phyloP scores from a whole-genome alignment of 2,329 filamentous ascomycete genomes.

The Nemania serpens region DNA sequence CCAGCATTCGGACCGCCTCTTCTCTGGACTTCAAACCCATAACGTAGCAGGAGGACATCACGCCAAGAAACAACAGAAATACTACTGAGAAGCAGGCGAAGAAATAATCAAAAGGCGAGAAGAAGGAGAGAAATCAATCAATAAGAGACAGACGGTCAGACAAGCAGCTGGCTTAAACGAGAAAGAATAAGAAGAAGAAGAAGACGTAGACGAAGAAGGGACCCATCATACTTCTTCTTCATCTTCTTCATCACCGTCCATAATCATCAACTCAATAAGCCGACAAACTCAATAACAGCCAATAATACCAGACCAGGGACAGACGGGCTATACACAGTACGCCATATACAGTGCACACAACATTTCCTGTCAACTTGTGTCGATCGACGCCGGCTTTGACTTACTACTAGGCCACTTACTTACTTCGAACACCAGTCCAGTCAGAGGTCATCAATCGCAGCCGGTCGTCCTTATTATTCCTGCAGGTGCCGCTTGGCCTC shows the following conservation, averaged over 20 bases:
- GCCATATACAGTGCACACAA: not conserved
- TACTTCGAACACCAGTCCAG: slow-evolving; percentile 3
- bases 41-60: slow-evolving; percentile 8
- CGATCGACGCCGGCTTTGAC: slow-evolving; percentile 8
- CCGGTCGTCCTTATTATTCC: slow-evolving; percentile 23
- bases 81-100: not conserved
- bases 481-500: slow-evolving; percentile 27
- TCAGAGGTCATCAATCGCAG: slow-evolving; percentile 12
- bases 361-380: slow-evolving; percentile 7
- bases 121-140: no score
- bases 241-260: not conserved
- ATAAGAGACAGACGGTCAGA: no score
- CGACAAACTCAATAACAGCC: not conserved
- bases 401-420: slow-evolving; percentile 18
- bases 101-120: not conserved
- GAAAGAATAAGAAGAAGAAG: not conserved
- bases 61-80: slow-evolving; percentile 8
- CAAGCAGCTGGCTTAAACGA: not conserved
- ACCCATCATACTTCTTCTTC: not conserved
- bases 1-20: slow-evolving; percentile 27
- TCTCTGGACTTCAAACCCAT: slow-evolving; percentile 9
- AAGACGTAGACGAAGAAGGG: not conserved
- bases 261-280: slow-evolving; percentile 4
- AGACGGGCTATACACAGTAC: slow-evolving; percentile 1
- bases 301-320: not conserved